Conservation (phyloP, 2,329 filamentous ascomycete genomes). For the Calonectria hawksworthii region DNA sequence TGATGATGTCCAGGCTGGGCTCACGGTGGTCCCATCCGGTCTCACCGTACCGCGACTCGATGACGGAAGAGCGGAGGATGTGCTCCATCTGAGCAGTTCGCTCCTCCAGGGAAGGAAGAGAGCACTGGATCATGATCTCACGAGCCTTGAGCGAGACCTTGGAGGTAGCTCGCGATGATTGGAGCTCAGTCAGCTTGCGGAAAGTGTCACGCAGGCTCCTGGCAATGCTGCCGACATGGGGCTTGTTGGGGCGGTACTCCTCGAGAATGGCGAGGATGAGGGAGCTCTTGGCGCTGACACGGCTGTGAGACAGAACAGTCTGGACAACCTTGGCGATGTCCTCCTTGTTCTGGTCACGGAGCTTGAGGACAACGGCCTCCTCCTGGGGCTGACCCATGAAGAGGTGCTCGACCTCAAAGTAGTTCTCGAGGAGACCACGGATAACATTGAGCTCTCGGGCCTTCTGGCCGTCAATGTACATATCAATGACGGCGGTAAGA, state of each 20-base stretch:
- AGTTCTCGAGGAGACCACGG: conserved; percentile 82
- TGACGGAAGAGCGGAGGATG: conserved; percentile 93
- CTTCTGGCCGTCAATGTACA: conserved; percentile 91
- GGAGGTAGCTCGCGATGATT: conserved; percentile 79
- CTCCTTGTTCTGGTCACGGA: conserved; percentile 97
- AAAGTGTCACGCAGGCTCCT: conserved; percentile 89
- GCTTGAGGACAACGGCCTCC: conserved; percentile 92
- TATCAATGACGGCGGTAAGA: conserved; percentile 81
- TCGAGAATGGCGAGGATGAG: conserved; percentile 92
- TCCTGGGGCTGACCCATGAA: conserved; percentile 93
- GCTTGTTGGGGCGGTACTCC: conserved; percentile 95
- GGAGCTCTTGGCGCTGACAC: conserved; percentile 93
- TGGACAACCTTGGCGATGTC: conserved; percentile 88
- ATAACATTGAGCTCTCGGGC: conserved; percentile 90
- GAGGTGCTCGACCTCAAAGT: conserved; percentile 85
- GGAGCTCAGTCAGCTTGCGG: conserved; percentile 87
- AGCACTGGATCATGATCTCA: conserved; percentile 97
- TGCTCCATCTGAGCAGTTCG: conserved; percentile 98
- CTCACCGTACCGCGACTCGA: conserved; percentile 98
- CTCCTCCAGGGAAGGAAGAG: conserved; percentile 95
- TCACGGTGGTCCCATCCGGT: conserved; percentile 97
- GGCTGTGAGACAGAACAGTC: conserved; percentile 93
- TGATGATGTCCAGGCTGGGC: conserved; percentile 90
- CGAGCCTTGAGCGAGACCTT: conserved; percentile 98
- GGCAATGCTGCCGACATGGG: conserved; percentile 86